Evolutionary conservation across 2,329 filamentous ascomycete species (phyloP).

Genomic region (Leptographium wingfieldii): DNA sequence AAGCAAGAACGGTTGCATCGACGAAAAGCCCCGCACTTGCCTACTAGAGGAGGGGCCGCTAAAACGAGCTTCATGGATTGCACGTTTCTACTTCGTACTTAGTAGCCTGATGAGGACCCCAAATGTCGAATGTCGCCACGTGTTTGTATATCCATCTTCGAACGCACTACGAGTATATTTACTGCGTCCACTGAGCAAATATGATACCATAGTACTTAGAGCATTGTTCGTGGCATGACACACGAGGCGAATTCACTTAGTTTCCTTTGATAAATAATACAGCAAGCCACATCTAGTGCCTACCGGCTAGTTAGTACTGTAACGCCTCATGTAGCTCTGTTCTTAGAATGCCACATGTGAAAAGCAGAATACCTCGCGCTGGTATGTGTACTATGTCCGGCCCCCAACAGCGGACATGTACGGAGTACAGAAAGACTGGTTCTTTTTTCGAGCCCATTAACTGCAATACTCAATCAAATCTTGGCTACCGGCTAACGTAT

Average conservation of each 20-base stretch:
- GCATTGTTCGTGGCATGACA: too few species aligned
- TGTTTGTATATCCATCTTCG: neutral
- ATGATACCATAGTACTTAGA: too few species aligned
- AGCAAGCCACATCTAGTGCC: neutral
- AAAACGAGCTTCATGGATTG: neutral
- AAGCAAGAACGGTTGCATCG: neutral
- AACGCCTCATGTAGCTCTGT: neutral
- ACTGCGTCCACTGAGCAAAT: too few species aligned
- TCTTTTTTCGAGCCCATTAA: too few species aligned
- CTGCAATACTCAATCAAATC: too few species aligned
- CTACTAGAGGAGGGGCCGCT: neutral
- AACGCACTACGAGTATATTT: too few species aligned
- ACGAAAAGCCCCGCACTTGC: neutral
- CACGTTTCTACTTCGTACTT: neutral
- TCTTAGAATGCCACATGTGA: too few species aligned
- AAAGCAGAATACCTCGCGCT: too few species aligned
- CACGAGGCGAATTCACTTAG: too few species aligned
- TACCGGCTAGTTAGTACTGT: neutral
- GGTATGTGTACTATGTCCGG: too few species aligned
- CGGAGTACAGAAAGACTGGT: too few species aligned
- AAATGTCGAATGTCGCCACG: neutral
- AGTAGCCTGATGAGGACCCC: neutral
- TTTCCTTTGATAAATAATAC: neutral
- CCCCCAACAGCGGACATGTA: too few species aligned
- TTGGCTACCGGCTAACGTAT: neutral